phyloP scores from a whole-genome alignment of 176 grass and related monocot species.

The Paspalum notatum region DNA sequence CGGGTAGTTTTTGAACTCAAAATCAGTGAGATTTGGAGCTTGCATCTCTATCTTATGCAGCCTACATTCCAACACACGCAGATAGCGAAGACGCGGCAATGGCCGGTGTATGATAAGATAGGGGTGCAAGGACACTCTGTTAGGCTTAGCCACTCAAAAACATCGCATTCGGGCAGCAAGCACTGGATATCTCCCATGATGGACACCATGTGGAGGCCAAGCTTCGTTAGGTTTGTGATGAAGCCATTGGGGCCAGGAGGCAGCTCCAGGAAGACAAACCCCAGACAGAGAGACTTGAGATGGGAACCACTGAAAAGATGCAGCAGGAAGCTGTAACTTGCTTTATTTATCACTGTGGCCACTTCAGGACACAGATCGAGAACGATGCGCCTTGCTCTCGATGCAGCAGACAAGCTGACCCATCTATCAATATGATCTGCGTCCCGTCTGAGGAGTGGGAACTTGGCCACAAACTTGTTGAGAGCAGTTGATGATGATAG shows the following conservation, averaged over 20 bases:
- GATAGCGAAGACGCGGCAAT: background rate
- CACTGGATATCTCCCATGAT: background rate
- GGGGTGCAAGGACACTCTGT: background rate
- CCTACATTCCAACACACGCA: background rate
- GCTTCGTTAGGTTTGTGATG: conserved; percentile 2
- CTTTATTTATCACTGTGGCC: background rate
- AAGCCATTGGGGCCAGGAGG: background rate
- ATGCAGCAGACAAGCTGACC: background rate
- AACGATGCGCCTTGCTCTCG: background rate
- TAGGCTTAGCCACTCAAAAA: conserved; percentile 1
- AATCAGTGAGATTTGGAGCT: background rate
- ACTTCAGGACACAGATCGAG: background rate
- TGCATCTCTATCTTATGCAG: background rate
- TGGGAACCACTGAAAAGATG: background rate
- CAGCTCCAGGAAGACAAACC: background rate
- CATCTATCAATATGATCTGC: background rate
- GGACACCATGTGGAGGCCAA: background rate
- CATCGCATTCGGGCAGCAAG: background rate
- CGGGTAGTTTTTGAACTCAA: background rate
- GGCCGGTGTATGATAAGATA: background rate
- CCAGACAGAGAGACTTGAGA: background rate
- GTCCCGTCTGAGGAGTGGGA: background rate
- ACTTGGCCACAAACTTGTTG: background rate
- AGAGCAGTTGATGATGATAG: background rate
- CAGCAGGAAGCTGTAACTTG: background rate